Conservation (phyloP, 139 green algal species). For the Tetradesmus obliquus region DNA sequence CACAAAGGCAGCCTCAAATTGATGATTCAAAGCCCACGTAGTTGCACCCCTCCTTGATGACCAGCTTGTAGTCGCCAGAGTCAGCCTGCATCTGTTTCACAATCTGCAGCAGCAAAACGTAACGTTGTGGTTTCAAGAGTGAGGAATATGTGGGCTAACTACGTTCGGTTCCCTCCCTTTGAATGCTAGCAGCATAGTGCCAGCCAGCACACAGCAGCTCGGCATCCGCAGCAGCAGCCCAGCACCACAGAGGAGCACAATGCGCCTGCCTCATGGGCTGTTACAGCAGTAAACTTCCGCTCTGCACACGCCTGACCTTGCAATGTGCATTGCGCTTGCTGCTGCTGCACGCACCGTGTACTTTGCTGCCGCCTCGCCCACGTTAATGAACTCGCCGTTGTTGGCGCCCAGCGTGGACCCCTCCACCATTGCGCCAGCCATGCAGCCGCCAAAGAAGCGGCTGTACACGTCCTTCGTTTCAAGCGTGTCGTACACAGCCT, state of each 20-base stretch:
- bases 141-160: no score
- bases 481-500: conserved; percentile 27
- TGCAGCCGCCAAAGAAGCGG: not conserved
- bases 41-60: not conserved
- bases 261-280: no score
- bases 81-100: conserved; percentile 5
- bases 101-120: not conserved
- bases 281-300: no score
- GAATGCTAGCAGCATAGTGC: not conserved
- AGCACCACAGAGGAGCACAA: no score
- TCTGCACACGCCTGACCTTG: no score
- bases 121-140: no score
- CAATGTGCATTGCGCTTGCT: not conserved
- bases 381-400: not conserved
- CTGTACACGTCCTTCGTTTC: conserved; percentile 15
- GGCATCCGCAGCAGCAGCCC: no score
- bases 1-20: not conserved
- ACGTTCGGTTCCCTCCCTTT: not conserved
- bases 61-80: conserved; percentile 25
- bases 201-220: not conserved
- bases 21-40: not conserved
- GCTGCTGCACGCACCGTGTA: not conserved
- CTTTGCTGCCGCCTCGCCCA: not conserved
- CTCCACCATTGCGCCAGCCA: not conserved
- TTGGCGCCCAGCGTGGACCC: not conserved